phyloP scores from a whole-genome alignment of 2,329 filamentous ascomycete genomes.

The Ustulina deusta region DNA sequence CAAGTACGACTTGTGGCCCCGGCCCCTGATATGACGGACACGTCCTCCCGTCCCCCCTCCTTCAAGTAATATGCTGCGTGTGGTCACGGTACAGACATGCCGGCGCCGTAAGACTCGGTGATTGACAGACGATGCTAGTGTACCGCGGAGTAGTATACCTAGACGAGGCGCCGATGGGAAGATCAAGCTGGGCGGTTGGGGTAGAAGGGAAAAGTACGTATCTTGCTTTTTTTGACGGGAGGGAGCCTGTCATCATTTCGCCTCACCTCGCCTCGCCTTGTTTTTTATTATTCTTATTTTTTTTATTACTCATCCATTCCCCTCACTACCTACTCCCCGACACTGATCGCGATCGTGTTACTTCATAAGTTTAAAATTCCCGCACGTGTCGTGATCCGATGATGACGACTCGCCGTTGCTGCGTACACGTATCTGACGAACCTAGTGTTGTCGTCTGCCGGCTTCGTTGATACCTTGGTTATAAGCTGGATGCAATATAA shows the following conservation, averaged over 20 bases:
- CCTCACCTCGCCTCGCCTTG: neutral
- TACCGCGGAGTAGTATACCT: constrained; percentile 9
- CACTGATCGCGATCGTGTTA: constrained; percentile 5
- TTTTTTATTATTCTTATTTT: neutral
- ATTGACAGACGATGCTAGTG: constrained; percentile 18
- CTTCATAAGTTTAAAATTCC: constrained; percentile 13
- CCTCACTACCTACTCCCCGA: neutral
- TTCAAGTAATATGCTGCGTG: constrained; percentile 30
- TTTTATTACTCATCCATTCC: neutral
- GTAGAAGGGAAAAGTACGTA: neutral
- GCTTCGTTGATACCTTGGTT: constrained; percentile 10
- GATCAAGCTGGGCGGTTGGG: constrained; percentile 1
- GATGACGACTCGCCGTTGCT: constrained; percentile 16
- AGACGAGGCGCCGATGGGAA: constrained; percentile 15
- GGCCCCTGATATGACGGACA: constrained; percentile 30
- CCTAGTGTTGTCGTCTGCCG: constrained; percentile 1
- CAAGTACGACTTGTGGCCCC: neutral
- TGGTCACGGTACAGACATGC: constrained; percentile 5
- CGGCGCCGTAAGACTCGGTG: constrained; percentile 24
- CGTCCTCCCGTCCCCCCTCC: constrained; percentile 32
- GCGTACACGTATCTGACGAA: neutral
- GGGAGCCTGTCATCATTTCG: constrained; percentile 6
- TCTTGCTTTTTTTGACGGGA: constrained; percentile 7
- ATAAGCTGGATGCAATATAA: constrained; percentile 19
- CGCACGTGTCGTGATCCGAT: constrained; percentile 31